phyloP scores from a whole-genome alignment of 257 asterid species.

The Ilex asprella region DNA sequence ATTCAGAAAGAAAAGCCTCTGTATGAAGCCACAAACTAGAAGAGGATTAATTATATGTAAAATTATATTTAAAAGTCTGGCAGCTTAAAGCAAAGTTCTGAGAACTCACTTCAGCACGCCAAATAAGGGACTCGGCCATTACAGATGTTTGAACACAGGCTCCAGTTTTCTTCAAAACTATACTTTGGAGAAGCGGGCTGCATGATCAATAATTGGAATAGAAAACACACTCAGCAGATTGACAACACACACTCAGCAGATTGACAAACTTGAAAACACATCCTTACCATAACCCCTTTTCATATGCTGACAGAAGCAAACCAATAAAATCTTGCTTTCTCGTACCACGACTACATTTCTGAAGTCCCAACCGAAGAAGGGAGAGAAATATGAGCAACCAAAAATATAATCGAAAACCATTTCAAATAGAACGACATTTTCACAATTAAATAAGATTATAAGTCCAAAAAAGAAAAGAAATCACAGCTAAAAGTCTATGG shows the following conservation, averaged over 20 bases:
- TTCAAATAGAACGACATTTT: too few relatives aligned
- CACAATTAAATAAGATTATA: too few relatives aligned
- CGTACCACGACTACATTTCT: constrained; percentile 48
- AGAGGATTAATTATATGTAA: constrained; percentile 3
- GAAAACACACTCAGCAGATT: constrained; percentile 3
- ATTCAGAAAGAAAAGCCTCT: constrained; percentile 96
- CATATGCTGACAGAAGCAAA: constrained; percentile 47
- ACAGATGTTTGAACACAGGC: constrained; percentile 58
- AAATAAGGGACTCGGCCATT: constrained; percentile 66
- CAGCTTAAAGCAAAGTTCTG: constrained; percentile 12
- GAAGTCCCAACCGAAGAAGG: constrained; percentile 17
- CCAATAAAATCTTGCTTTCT: constrained; percentile 63
- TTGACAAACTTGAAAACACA: constrained; percentile 9
- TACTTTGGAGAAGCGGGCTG: constrained; percentile 52
- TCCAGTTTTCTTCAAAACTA: constrained; percentile 49
- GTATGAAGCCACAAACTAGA: constrained; percentile 22
- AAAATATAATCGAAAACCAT: too few relatives aligned
- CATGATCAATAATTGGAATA: constrained; percentile 21
- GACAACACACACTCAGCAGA: neutral
- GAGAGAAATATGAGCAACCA: neutral
- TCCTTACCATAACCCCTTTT: constrained; percentile 52
- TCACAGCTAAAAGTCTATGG: too few relatives aligned
- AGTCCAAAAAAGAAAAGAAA: too few relatives aligned
- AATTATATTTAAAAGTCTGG: neutral
- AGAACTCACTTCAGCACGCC: constrained; percentile 87